Conservation (phyloP, 1,284 basidiomycete species). For the Cyathus olla region DNA sequence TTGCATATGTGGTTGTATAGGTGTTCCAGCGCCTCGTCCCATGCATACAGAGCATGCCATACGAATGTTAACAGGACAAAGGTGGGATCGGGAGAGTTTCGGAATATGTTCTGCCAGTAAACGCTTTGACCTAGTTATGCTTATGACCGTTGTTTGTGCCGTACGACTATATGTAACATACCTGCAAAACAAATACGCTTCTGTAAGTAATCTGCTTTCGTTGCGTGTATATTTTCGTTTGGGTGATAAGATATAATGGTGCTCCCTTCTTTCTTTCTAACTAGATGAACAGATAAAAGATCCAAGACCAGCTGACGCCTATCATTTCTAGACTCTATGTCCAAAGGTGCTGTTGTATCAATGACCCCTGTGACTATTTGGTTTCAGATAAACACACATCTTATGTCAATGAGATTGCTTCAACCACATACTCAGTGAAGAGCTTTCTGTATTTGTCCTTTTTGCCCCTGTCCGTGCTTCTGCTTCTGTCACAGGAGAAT, state of each 20-base stretch:
- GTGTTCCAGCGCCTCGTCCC: conserved; percentile 61
- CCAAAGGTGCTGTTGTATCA: conserved; percentile 55
- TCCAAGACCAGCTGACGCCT: conserved; percentile 30
- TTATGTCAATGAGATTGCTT: too few relatives aligned
- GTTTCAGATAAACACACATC: too few relatives aligned
- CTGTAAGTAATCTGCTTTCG: conserved; percentile 44
- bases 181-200: conserved; percentile 48
- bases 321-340: conserved; percentile 37
- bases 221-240: conserved; percentile 31
- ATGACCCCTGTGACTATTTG: conserved; percentile 40
- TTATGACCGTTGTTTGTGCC: too few relatives aligned
- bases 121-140: conserved; percentile 47
- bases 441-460: too few relatives aligned
- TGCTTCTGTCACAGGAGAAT: too few relatives aligned
- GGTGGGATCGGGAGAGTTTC: conserved; percentile 55
- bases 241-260: conserved; percentile 57
- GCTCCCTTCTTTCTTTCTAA: conserved; percentile 40
- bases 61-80: conserved; percentile 59
- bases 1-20: conserved; percentile 55
- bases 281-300: conserved; percentile 53
- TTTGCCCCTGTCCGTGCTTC: too few relatives aligned
- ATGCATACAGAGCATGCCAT: conserved; percentile 65
- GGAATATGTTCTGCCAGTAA: conserved; percentile 61
- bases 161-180: too few relatives aligned
- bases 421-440: not conserved